Evolutionary conservation across 805 yeast genomes (phyloP), one percentile per base, ranked within the genome.

Genomic region (Sugiyamaella boreocaroliniensis): DNA sequence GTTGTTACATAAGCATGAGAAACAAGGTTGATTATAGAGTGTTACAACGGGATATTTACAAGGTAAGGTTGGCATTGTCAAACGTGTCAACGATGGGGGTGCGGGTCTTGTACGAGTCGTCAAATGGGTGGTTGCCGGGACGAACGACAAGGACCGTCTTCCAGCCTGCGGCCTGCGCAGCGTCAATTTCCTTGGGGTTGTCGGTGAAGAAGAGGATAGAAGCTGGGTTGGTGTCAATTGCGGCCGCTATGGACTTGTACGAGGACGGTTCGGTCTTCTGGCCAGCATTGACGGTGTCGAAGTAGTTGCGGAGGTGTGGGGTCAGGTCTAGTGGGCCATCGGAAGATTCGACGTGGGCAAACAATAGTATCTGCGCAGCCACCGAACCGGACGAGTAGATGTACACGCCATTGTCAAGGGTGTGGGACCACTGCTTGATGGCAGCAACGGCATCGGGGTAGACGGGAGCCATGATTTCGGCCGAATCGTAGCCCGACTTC

Each of bases 341-440:
- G 11, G 47, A 29, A 4, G 49, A 50, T 8, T 62, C 66, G 5
- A 67, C 66, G 64, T 86, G 78, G 0, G 75, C 76, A 63, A 90
- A 88, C 53, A 90, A 69, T 55, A 90, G 70, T 61, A 83, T 85
- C 61, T 90, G 98, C 0, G 97, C 97, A 54, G 82, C 78, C 20
- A 90, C 81, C 43, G 93, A 83, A 0, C 98, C 98, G 26, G 95
- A 86, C 0, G 97, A 89, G 69, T 90, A 90, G 16, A 90, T 88
- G 63, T 76, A 86, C 0, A 88, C 70, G n/a, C 32, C 40, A 9
- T 42, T 47, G 18, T 22, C 55, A 7, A 50, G 46, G 8, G 32
- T 37, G 44, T 53, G 29, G 19, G 56, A 53, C 79, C 82, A 77
- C 2, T 61, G 51, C 48, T 72, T 58, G 49, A 89, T 78, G 44